These are phyloP conservation scores for Backusella liffmaniae DNA, from an alignment of 192 early-diverging fungal genomes.

Conservation along the genomic window DNA sequence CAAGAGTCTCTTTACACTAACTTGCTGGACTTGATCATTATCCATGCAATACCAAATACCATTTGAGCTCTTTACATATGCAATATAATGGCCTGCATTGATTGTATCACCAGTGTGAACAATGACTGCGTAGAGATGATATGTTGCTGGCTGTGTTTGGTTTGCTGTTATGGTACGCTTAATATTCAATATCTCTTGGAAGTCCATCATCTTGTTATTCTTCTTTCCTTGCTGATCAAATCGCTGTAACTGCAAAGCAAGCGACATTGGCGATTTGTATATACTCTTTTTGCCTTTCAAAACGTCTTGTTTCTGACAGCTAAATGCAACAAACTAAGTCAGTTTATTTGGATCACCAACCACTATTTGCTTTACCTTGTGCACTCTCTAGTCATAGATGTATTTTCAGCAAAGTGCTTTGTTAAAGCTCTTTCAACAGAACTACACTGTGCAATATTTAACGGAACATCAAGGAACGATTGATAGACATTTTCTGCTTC, in stretches of 20 bases:
- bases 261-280: conserved; percentile 20
- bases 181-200: conserved; percentile 28
- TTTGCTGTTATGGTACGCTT: conserved; percentile 20
- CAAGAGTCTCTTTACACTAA: conserved; percentile 68
- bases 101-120: conserved; percentile 73
- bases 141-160: conserved; percentile 37
- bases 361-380: neutral
- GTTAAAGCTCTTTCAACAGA: conserved; percentile 67
- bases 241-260: conserved; percentile 27
- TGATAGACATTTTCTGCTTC: conserved; percentile 72
- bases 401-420: conserved; percentile 39
- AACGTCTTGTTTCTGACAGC: conserved; percentile 17
- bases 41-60: conserved; percentile 83
- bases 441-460: conserved; percentile 73
- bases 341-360: neutral
- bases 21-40: conserved; percentile 68
- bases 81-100: conserved; percentile 82
- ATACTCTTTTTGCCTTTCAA: conserved; percentile 10
- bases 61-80: conserved; percentile 73
- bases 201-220: conserved; percentile 32
- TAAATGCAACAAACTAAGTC: neutral
- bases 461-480: conserved; percentile 66
- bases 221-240: conserved; percentile 38
- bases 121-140: conserved; percentile 72
- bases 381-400: neutral